Evolutionary conservation across 495 filamentous ascomycete species (phyloP).

Genomic region (Xylaria cubensis): DNA sequence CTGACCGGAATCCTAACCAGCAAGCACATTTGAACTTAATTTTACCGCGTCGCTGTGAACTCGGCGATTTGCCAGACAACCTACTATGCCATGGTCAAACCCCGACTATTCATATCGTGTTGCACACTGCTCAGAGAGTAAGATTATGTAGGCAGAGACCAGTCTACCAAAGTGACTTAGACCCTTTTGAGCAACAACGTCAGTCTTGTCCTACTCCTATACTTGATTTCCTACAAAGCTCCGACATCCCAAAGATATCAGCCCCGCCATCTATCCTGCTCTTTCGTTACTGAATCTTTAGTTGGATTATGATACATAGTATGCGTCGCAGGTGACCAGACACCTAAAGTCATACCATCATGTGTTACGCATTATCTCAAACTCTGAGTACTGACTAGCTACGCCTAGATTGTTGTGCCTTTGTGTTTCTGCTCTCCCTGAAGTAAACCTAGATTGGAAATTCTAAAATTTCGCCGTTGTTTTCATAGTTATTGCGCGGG

Average conservation of each 20-base stretch:
- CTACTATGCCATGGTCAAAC: background rate
- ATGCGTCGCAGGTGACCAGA: background rate
- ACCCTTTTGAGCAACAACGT: background rate
- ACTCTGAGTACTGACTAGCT: too few species aligned
- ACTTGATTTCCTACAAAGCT: background rate
- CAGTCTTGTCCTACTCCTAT: background rate
- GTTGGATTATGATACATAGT: background rate
- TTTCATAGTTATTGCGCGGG: background rate
- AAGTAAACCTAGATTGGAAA: background rate
- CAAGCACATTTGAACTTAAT: background rate
- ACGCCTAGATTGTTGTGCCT: too few species aligned
- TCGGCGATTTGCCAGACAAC: background rate
- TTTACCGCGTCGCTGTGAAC: background rate
- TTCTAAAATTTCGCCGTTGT: background rate
- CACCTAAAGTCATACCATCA: background rate
- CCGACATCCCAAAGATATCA: too few species aligned
- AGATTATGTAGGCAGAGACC: background rate
- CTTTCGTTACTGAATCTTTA: background rate
- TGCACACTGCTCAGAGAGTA: background rate
- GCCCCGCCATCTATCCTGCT: too few species aligned
- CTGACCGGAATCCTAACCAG: background rate
- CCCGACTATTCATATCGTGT: background rate
- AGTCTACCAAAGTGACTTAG: background rate
- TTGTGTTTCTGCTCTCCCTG: too few species aligned
- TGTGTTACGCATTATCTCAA: too few species aligned